phyloP scores from a whole-genome alignment of 768 basidiomycete genomes.

The Pulveroboletus sp. region DNA sequence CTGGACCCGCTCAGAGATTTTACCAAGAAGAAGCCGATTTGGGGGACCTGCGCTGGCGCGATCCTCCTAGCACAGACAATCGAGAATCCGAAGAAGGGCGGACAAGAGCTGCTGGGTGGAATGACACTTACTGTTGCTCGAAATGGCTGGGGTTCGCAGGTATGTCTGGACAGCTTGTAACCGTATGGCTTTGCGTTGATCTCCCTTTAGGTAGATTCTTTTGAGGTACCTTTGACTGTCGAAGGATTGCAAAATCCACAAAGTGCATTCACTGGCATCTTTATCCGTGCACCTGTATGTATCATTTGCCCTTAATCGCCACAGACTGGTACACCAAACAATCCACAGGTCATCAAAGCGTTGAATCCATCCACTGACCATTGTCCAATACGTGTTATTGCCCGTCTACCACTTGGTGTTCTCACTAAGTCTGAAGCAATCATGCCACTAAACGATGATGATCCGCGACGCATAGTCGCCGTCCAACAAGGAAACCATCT shows the following conservation, averaged over 20 bases:
- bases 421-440: slow-evolving; percentile 36
- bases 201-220: slow-evolving; percentile 71
- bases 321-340: not conserved
- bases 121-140: slow-evolving; percentile 76
- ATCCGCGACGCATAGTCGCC: slow-evolving; percentile 73
- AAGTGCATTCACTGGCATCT: slow-evolving; percentile 72
- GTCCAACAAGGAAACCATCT: slow-evolving; percentile 80
- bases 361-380: slow-evolving; percentile 45
- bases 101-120: slow-evolving; percentile 81
- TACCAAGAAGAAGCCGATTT: slow-evolving; percentile 68
- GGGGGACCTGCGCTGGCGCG: slow-evolving; percentile 96
- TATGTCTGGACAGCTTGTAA: slow-evolving; percentile 24
- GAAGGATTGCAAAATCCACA: slow-evolving; percentile 56
- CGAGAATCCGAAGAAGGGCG: slow-evolving; percentile 77
- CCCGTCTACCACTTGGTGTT: slow-evolving; percentile 56
- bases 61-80: slow-evolving; percentile 77
- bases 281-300: slow-evolving; percentile 89
- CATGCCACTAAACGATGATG: slow-evolving; percentile 41
- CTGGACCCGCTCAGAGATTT: slow-evolving; percentile 77
- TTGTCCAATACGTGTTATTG: slow-evolving; percentile 65
- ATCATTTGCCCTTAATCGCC: not conserved
- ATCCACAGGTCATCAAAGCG: slow-evolving; percentile 56
- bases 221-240: slow-evolving; percentile 73
- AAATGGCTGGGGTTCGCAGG: slow-evolving; percentile 95
- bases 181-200: not conserved